Conservation (phyloP, 2,329 filamentous ascomycete species). For the Neonectria ditissima region DNA sequence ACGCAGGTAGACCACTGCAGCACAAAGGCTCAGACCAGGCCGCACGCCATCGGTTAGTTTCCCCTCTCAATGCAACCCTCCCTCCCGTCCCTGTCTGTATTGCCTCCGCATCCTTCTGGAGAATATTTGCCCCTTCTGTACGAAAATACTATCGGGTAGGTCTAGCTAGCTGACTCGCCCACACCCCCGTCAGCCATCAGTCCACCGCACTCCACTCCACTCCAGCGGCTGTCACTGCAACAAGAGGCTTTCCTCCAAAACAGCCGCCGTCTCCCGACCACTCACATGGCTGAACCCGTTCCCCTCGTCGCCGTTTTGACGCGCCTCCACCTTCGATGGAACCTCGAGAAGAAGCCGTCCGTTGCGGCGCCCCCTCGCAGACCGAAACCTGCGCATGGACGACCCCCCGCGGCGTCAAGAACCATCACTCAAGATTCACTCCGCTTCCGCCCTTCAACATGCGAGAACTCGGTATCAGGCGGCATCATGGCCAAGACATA, state of each 20-base stretch:
- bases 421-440: background rate
- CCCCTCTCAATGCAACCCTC: too few relatives aligned
- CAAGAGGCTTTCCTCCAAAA: background rate
- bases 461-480: background rate
- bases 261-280: slow-evolving; percentile 14
- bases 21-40: too few relatives aligned
- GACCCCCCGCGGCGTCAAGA: slow-evolving; percentile 1
- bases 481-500: background rate
- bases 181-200: background rate
- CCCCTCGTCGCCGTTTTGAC: slow-evolving; percentile 11
- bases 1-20: too few relatives aligned
- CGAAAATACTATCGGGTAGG: too few relatives aligned
- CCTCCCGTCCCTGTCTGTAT: too few relatives aligned
- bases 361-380: background rate
- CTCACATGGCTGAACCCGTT: background rate
- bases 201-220: slow-evolving; percentile 11
- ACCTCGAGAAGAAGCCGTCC: background rate
- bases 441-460: background rate
- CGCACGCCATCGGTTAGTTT: too few relatives aligned
- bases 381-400: background rate
- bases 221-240: slow-evolving; percentile 2
- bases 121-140: background rate
- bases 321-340: background rate
- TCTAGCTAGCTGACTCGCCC: background rate
- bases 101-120: background rate